Conservation (phyloP, 805 yeast genomes). For the Kluyveromyces siamensis region DNA sequence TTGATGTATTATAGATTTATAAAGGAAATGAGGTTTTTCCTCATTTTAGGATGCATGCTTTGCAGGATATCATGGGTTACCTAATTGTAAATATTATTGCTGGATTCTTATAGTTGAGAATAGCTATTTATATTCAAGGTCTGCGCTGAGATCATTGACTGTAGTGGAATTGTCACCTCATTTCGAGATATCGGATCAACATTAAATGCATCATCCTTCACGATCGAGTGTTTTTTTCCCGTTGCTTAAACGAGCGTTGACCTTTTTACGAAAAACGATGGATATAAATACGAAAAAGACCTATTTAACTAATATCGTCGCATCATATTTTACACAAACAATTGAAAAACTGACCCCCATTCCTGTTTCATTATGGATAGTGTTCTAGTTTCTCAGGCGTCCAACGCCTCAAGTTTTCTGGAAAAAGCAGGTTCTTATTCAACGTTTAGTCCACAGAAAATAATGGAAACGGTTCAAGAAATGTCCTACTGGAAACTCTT, state of each 20-base stretch:
- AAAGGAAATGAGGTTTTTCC: too few relatives aligned
- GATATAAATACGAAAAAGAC: too few relatives aligned
- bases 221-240: not conserved
- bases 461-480: slow-evolving; percentile 12
- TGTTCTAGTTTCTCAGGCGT: slow-evolving; percentile 12
- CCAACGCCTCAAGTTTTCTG: slow-evolving; percentile 11
- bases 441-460: slow-evolving; percentile 4
- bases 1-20: too few relatives aligned
- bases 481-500: slow-evolving; percentile 48
- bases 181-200: too few relatives aligned
- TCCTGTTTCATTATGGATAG: slow-evolving; percentile 11
- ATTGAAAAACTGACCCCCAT: not conserved
- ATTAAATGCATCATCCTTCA: not conserved
- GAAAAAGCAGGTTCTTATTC: slow-evolving; percentile 4
- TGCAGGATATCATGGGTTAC: too few relatives aligned
- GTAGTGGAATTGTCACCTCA: too few relatives aligned
- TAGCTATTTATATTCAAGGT: too few relatives aligned
- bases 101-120: too few relatives aligned
- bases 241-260: not conserved
- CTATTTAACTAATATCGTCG: not conserved
- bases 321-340: not conserved
- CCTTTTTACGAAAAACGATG: not conserved
- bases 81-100: too few relatives aligned
- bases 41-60: too few relatives aligned
- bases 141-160: too few relatives aligned